These are phyloP conservation scores for Kuraishia capsulata DNA, from an alignment of 805 yeast species.

Conservation along the genomic window DNA sequence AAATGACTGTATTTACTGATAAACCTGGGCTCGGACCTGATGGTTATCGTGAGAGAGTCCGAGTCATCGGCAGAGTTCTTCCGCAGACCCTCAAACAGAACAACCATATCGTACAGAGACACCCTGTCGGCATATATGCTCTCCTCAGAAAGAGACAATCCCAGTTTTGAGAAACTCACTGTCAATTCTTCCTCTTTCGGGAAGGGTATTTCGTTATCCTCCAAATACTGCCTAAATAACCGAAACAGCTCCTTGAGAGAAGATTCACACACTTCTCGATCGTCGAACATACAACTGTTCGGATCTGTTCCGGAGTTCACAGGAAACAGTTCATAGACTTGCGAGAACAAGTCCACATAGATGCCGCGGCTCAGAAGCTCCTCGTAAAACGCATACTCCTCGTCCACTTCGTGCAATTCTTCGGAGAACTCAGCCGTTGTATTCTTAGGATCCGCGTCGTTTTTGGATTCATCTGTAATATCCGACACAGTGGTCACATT, in stretches of 20 bases:
- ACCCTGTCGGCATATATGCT: conserved; percentile 8
- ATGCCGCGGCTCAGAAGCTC: conserved; percentile 6
- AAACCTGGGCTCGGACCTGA: conserved; percentile 9
- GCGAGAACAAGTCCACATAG: not conserved
- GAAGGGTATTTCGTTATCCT: conserved; percentile 5
- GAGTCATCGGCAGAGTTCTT: conserved; percentile 10
- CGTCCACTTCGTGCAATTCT: conserved; percentile 6
- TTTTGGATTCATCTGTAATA: too few species aligned
- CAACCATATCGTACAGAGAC: conserved; percentile 12
- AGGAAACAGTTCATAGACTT: not conserved
- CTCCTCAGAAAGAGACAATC: conserved; percentile 16
- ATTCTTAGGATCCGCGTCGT: too few species aligned
- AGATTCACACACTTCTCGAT: conserved; percentile 10
- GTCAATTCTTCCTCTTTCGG: conserved; percentile 7
- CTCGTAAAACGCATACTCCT: not conserved
- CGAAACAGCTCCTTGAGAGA: conserved; percentile 5
- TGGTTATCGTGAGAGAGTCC: conserved; percentile 13
- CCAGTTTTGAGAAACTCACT: conserved; percentile 12
- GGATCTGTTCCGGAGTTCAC: conserved; percentile 10
- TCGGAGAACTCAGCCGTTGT: too few species aligned
- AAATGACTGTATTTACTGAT: conserved; percentile 5
- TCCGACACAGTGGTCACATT: too few species aligned
- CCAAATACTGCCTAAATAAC: conserved; percentile 4
- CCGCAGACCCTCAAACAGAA: conserved; percentile 11
- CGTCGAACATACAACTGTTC: conserved; percentile 11